Evolutionary conservation across 2,329 filamentous ascomycete genomes (phyloP).

Genomic region (Rhinocladiella mackenziei): DNA sequence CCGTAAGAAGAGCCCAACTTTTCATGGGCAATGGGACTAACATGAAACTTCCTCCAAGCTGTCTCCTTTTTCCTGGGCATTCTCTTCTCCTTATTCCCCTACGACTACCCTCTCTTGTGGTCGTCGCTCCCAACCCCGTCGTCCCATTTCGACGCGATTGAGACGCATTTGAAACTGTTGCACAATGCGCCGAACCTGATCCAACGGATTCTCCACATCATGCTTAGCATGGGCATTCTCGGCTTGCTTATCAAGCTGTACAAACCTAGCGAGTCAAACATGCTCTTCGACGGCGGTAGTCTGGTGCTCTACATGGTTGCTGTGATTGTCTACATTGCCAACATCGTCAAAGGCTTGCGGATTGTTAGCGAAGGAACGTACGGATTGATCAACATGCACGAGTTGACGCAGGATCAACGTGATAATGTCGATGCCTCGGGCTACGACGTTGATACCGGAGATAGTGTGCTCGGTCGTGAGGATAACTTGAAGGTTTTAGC

Average conservation of each 20-base stretch:
- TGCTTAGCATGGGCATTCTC: constrained; percentile 79
- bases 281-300: constrained; percentile 80
- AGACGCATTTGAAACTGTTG: constrained; percentile 84
- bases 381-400: constrained; percentile 34
- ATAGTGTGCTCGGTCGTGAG: constrained; percentile 69
- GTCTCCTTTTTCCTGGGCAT: constrained; percentile 98
- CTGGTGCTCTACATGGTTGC: constrained; percentile 76
- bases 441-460: constrained; percentile 31
- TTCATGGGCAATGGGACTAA: constrained; percentile 10
- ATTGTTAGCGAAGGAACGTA: constrained; percentile 73
- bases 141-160: constrained; percentile 78
- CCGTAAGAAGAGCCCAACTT: constrained; percentile 20
- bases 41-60: constrained; percentile 46
- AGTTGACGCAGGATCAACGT: constrained; percentile 34
- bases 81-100: constrained; percentile 93
- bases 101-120: constrained; percentile 58
- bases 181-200: constrained; percentile 90
- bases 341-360: constrained; percentile 91
- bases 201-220: constrained; percentile 87
- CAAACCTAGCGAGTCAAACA: constrained; percentile 86
- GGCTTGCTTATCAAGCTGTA: constrained; percentile 95
- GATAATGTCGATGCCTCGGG: constrained; percentile 33
- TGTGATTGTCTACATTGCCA: constrained; percentile 87
- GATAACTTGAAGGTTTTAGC: constrained; percentile 87
- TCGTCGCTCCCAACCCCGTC: constrained; percentile 39